Evolutionary conservation across 371 early-diverging fungal genomes (phyloP), one percentile per base, ranked within the genome.

Genomic region (Rhizopus stolonifer): DNA sequence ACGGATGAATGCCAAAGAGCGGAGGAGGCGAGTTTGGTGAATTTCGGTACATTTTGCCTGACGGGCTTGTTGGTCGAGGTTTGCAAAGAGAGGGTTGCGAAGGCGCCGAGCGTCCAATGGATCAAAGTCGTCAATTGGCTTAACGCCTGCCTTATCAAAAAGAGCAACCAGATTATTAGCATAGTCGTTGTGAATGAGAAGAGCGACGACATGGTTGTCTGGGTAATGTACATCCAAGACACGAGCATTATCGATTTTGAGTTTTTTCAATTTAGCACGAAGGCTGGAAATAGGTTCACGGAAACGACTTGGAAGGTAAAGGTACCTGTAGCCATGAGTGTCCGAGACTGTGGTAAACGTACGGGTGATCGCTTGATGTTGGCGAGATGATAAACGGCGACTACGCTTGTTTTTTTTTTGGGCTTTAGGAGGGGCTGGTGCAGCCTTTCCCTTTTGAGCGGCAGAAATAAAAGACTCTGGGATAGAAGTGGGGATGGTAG

Each of bases 281-380:
- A 38, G 8, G 3, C 11, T 36, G 21, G 29, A 26, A 0, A 52
- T 3, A 15, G 40, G 52, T 6, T 34, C 38, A 10, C 49, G 4
- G 34, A 36, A 49, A 24, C 34, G 19, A 38, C 34, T 49, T 18
- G 49, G 49, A 3, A 49, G 15, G 15, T 49, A 36, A 1, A 50
- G 2, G 23, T 40, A 50, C n/a, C n/a, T 7, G 10, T 25, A 45
- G 1, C 45, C 45, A 4, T 26, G 24, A 14, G 45, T 15, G 5
- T 26, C 45, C 11, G 45, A 45, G 24, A 45, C 45, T 0, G 45
- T 25, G 10, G 4, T 23, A 22, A 45, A 45, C 0, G 45, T 13
- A n/a, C 45, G 45, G 5, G 45, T 22, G 3, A 24, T 18, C 3
- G 24, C 44, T 23, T 43, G 36, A 36, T 14, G n/a, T 36, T 36